A percentile compares a stretch with the other conserved stretches of the same genome.
Evolutionary conservation across 306 rosid species (phyloP).

Genomic region (Acacia crassicarpa): DNA sequence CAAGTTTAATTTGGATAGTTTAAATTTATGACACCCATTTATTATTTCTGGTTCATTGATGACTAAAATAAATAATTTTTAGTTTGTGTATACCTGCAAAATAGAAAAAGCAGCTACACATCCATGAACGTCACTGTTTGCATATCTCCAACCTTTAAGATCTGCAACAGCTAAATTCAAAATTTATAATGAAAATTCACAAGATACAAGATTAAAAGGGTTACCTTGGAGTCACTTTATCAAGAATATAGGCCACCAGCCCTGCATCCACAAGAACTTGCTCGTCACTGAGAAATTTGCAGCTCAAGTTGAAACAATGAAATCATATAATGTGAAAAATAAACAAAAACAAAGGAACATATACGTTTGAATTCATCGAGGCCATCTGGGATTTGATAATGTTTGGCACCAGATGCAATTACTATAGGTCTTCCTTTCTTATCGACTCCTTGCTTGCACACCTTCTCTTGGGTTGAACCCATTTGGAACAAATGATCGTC

Average conservation of each 20-base stretch:
- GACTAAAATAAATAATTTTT: too few species aligned
- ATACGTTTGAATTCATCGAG: slow-evolving; percentile 50
- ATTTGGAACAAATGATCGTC: slow-evolving; percentile 44
- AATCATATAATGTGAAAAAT: background rate
- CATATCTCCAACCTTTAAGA: slow-evolving; percentile 82
- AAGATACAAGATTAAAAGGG: background rate
- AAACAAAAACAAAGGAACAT: background rate
- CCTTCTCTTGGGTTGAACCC: slow-evolving; percentile 45
- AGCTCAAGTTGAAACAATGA: background rate
- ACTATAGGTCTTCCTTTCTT: slow-evolving; percentile 63
- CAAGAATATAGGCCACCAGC: slow-evolving; percentile 45
- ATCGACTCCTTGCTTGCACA: slow-evolving; percentile 52
- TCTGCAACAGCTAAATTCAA: slow-evolving; percentile 55
- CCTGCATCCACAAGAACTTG: slow-evolving; percentile 37
- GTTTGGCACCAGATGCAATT: slow-evolving; percentile 52
- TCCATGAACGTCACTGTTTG: slow-evolving; percentile 78
- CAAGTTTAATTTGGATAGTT: too few species aligned
- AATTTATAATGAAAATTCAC: background rate
- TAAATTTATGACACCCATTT: too few species aligned
- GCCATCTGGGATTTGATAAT: slow-evolving; percentile 46
- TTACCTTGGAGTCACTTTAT: slow-evolving; percentile 59
- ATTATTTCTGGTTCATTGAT: too few species aligned
- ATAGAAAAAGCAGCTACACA: slow-evolving; percentile 56
- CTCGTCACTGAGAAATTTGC: background rate
- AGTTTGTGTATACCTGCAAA: slow-evolving; percentile 61